Conservation (phyloP, 164 flowering plant species). For the Vitis vinifera region DNA sequence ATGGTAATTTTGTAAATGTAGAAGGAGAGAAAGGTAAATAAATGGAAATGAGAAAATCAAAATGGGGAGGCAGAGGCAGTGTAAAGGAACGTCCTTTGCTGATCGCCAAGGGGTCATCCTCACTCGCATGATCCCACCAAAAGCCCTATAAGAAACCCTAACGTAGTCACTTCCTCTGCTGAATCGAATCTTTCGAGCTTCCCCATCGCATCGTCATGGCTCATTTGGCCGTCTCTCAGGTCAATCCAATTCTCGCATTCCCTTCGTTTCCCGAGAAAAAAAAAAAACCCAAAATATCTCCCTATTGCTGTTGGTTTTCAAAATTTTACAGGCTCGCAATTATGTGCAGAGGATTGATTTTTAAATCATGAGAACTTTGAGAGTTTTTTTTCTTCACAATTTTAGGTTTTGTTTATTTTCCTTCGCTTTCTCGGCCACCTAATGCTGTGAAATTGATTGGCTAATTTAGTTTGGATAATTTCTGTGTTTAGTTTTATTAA, state of each 20-base stretch:
- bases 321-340: not conserved
- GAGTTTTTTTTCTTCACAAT: too few relatives aligned
- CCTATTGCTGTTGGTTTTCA: not conserved
- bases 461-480: too few relatives aligned
- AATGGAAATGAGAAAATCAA: too few relatives aligned
- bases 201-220: constrained; percentile 34
- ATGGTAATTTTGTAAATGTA: too few relatives aligned
- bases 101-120: constrained; percentile 27
- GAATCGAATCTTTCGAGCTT: constrained; percentile 7
- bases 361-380: too few relatives aligned
- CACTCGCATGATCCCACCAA: not conserved
- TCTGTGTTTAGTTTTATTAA: too few relatives aligned
- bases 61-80: constrained; percentile 10
- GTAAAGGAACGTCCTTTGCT: constrained; percentile 26
- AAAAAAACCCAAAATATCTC: not conserved
- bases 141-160: not conserved
- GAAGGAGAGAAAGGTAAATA: too few relatives aligned
- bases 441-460: too few relatives aligned
- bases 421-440: too few relatives aligned
- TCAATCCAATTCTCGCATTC: not conserved
- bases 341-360: too few relatives aligned
- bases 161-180: not conserved
- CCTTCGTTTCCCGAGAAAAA: not conserved
- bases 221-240: constrained; percentile 45
- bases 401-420: too few relatives aligned